phyloP scores from a whole-genome alignment of 140 eudicot species.

The Senecio squalidus region DNA sequence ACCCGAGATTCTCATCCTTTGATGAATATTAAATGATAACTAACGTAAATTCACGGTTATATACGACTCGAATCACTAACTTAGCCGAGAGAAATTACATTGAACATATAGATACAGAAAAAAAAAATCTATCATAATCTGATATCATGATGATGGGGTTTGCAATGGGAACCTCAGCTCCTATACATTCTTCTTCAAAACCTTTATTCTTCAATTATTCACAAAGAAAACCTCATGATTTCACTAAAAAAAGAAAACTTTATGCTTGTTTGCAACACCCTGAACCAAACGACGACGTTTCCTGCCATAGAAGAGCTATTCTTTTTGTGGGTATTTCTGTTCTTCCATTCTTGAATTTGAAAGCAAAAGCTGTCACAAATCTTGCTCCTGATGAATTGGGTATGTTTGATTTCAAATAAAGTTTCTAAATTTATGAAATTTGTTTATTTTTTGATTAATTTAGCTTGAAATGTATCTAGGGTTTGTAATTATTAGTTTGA shows the following conservation, averaged over 20 bases:
- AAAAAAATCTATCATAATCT: not conserved
- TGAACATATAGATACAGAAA: constrained; percentile 6
- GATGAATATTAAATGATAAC: no score
- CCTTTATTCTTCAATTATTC: constrained; percentile 21
- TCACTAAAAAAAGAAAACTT: constrained; percentile 16
- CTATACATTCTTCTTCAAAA: constrained; percentile 32
- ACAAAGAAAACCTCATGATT: constrained; percentile 26
- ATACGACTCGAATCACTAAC: no score
- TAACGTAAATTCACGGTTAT: no score
- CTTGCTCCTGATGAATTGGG: constrained; percentile 36
- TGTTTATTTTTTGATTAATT: not conserved
- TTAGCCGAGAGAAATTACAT: no score
- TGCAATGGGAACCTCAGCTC: constrained; percentile 34
- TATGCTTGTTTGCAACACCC: constrained; percentile 35
- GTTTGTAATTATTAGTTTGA: constrained; percentile 6
- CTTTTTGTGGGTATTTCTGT: constrained; percentile 58
- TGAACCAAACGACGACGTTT: constrained; percentile 24
- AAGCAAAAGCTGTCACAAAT: constrained; percentile 37
- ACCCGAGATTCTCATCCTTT: no score
- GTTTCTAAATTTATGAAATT: not conserved
- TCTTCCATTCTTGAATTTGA: constrained; percentile 50
- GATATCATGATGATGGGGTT: constrained; percentile 31
- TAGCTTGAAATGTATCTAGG: constrained; percentile 9
- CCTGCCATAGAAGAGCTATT: constrained; percentile 41
- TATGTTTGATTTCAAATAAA: constrained; percentile 6